Conservation (phyloP, 192 early-diverging fungal genomes). For the Lunasporangiospora selenospora region DNA sequence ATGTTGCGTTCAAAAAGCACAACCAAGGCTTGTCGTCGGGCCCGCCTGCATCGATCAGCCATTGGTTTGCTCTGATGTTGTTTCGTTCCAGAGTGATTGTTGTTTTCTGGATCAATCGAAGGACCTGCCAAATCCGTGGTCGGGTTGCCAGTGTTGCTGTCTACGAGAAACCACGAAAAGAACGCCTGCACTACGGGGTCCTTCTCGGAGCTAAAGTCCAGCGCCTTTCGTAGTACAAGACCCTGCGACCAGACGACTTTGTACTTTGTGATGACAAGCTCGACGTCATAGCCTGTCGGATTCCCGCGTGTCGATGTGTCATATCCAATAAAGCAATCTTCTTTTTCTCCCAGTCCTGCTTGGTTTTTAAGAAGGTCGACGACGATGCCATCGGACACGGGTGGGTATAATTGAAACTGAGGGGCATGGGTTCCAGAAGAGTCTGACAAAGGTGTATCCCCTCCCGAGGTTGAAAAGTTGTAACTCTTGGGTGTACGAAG, state of each 20-base stretch:
- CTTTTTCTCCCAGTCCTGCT: too few relatives aligned
- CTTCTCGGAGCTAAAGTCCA: conserved; percentile 38
- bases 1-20: conserved; percentile 40
- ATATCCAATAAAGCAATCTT: too few relatives aligned
- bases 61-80: not conserved
- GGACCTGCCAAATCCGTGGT: not conserved
- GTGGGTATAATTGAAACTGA: conserved; percentile 23
- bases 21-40: conserved; percentile 36
- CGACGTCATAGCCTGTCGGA: conserved; percentile 49
- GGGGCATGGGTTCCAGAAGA: conserved; percentile 1
- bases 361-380: too few relatives aligned
- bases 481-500: too few relatives aligned
- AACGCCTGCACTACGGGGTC: conserved; percentile 45
- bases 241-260: conserved; percentile 49
- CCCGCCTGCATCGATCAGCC: not conserved
- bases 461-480: too few relatives aligned
- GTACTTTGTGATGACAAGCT: conserved; percentile 28
- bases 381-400: conserved; percentile 22
- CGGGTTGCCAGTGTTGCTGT: conserved; percentile 8
- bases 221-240: conserved; percentile 37
- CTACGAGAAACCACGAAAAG: conserved; percentile 47
- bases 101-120: not conserved
- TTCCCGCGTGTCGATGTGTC: too few relatives aligned
- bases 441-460: too few relatives aligned
- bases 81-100: conserved; percentile 3